Percentiles rank a stretch among this genome's conserved stretches.
Conservation (phyloP, 805 yeast species). For the baker's yeast (Saccharomyces cerevisiae) region DNA sequence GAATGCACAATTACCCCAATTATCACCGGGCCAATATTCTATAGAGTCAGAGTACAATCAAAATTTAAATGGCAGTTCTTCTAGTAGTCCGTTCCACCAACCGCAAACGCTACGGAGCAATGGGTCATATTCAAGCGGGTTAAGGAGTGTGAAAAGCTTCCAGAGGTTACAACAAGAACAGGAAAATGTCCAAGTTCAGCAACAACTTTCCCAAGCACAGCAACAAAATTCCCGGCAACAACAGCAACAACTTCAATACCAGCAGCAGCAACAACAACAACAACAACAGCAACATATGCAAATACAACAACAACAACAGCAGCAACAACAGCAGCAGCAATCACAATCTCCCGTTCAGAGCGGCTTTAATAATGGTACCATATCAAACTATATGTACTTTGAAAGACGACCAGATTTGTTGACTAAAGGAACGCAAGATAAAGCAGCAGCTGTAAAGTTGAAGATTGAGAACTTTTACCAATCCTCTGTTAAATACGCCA, state of each 20-base stretch:
- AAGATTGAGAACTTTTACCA: conserved; percentile 80
- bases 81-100: conserved; percentile 23
- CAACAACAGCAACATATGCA: conserved; percentile 19
- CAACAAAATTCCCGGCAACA: conserved; percentile 31
- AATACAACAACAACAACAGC: conserved; percentile 16
- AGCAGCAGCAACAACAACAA: conserved; percentile 28
- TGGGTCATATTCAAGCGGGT: conserved; percentile 17
- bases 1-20: conserved; percentile 7
- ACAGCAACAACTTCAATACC: conserved; percentile 29
- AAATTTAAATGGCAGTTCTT: conserved; percentile 10
- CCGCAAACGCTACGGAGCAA: conserved; percentile 17
- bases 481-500: conserved; percentile 81
- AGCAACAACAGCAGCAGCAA: conserved; percentile 22
- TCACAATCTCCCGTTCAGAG: conserved; percentile 6
- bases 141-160: conserved; percentile 16
- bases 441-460: conserved; percentile 74
- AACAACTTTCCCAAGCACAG: conserved; percentile 12
- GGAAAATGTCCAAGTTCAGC: conserved; percentile 5
- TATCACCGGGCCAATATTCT: conserved; percentile 26
- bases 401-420: conserved; percentile 76
- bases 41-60: conserved; percentile 21
- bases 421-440: conserved; percentile 68
- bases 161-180: conserved; percentile 10
- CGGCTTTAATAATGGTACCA: neutral
- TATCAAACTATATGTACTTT: conserved; percentile 54